Evolutionary conservation across 2,329 filamentous ascomycete species (phyloP).

Genomic region (Delphinella strobiligena): DNA sequence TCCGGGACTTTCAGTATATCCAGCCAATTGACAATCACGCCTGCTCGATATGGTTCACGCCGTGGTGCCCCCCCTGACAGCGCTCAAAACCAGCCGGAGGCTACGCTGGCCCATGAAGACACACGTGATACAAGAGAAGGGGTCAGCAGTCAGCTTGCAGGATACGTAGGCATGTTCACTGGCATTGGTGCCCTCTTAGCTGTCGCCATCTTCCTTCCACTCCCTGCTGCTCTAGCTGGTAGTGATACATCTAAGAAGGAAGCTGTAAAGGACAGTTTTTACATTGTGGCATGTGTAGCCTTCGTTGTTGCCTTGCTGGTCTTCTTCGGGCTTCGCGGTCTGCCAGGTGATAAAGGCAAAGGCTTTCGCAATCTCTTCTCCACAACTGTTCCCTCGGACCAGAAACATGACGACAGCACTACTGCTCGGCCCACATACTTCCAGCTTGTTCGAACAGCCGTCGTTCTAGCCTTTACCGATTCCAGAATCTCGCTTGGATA

Average conservation of each 20-base stretch:
- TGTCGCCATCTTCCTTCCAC: constrained; percentile 67
- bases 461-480: constrained; percentile 57
- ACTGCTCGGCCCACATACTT: constrained; percentile 24
- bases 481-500: constrained; percentile 76
- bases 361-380: constrained; percentile 41
- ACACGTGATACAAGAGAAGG: neutral
- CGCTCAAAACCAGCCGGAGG: constrained; percentile 4
- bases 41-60: constrained; percentile 34
- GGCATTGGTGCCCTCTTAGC: constrained; percentile 85
- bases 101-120: neutral
- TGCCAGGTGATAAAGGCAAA: constrained; percentile 66
- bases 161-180: constrained; percentile 83
- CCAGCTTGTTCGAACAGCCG: constrained; percentile 27
- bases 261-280: constrained; percentile 76
- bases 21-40: constrained; percentile 66
- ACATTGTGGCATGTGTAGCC: constrained; percentile 65
- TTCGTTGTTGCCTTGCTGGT: constrained; percentile 63
- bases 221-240: constrained; percentile 68
- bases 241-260: constrained; percentile 59
- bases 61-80: constrained; percentile 11
- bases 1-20: constrained; percentile 56
- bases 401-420: constrained; percentile 10
- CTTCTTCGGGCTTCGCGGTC: constrained; percentile 58
- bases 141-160: constrained; percentile 49
- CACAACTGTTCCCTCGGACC: constrained; percentile 17